Percentiles rank a stretch among this genome's conserved stretches.
Conservation (phyloP, 257 asterid species). For the Gentiana macrophylla region DNA sequence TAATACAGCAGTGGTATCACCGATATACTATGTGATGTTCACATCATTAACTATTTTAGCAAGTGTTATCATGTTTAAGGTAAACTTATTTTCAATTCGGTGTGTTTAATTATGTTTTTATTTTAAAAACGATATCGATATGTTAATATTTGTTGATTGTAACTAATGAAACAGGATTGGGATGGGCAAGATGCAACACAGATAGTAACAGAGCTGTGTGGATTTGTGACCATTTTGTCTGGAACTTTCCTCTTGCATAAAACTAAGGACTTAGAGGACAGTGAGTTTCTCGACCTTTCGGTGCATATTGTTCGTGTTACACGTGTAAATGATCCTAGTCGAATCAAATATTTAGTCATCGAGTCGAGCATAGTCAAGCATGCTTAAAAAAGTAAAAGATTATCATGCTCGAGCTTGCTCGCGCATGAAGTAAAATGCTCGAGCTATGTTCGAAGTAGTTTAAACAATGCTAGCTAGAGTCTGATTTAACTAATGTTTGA, state of each 20-base stretch:
- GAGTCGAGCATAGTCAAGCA: too few relatives aligned
- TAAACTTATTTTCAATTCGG: neutral
- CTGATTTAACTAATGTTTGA: too few relatives aligned
- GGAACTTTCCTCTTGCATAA: constrained; percentile 36
- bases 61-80: constrained; percentile 37
- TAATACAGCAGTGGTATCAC: constrained; percentile 30
- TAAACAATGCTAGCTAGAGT: too few relatives aligned
- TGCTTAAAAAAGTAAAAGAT: too few relatives aligned
- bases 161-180: constrained; percentile 24
- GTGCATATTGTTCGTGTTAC: neutral
- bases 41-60: constrained; percentile 30
- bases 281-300: constrained; percentile 3
- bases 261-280: constrained; percentile 25
- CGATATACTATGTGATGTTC: constrained; percentile 31
- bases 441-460: too few relatives aligned
- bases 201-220: constrained; percentile 30
- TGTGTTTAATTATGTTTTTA: neutral
- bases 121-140: neutral
- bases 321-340: too few relatives aligned
- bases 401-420: too few relatives aligned
- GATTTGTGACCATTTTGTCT: constrained; percentile 27
- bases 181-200: constrained; percentile 27
- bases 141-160: constrained; percentile 1
- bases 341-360: too few relatives aligned
- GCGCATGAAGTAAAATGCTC: too few relatives aligned